These are phyloP conservation scores for Erysimum cheiri DNA, from an alignment of 441 rosid genomes.

Conservation along the genomic window DNA sequence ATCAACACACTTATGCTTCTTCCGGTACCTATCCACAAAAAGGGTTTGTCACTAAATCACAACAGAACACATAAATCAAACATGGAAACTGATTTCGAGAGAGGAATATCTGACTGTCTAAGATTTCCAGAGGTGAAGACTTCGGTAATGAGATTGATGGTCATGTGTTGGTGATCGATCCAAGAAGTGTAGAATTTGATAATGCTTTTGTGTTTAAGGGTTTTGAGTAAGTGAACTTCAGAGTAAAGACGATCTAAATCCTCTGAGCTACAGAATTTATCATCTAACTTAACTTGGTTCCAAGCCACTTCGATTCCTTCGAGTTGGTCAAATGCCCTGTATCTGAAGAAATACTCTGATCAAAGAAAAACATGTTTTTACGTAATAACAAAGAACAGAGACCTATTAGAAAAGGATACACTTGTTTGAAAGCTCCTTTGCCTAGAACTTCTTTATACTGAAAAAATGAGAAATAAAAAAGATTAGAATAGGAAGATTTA, in stretches of 20 bases:
- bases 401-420: conserved; percentile 59
- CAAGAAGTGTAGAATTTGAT: conserved; percentile 71
- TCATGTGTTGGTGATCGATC: conserved; percentile 58
- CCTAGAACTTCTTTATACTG: conserved; percentile 76
- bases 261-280: conserved; percentile 55
- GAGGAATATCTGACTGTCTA: conserved; percentile 52
- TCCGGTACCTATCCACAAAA: conserved; percentile 49
- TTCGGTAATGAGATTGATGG: conserved; percentile 72
- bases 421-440: conserved; percentile 77
- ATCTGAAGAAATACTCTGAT: conserved; percentile 47
- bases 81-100: neutral
- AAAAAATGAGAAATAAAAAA: conserved; percentile 34
- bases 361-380: conserved; percentile 12
- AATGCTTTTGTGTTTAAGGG: conserved; percentile 74
- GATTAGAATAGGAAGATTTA: conserved; percentile 4
- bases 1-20: conserved; percentile 74
- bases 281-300: conserved; percentile 66
- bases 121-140: conserved; percentile 72
- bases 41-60: neutral
- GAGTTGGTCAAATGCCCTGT: conserved; percentile 67
- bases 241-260: conserved; percentile 70
- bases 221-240: conserved; percentile 72
- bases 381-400: conserved; percentile 10
- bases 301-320: conserved; percentile 83
- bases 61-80: conserved; percentile 1